These are phyloP conservation scores for Nicotiana obtusifolia DNA, from an alignment of 257 asterid genomes.

Conservation along the genomic window DNA sequence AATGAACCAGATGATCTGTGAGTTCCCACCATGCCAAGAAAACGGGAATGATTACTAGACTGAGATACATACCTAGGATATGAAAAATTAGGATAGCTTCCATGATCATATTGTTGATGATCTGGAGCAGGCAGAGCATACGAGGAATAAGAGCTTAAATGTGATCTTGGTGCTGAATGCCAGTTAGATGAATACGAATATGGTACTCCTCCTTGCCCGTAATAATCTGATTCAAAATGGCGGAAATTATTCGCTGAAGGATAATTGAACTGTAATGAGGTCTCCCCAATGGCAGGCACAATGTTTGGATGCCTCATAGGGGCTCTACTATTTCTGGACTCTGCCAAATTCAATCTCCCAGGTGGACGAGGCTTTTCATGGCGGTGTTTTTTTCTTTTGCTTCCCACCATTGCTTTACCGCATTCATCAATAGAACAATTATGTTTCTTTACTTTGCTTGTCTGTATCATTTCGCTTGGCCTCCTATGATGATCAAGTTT, in stretches of 20 bases:
- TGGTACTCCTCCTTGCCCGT: constrained; percentile 15
- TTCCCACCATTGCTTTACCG: constrained; percentile 21
- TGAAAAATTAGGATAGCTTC: constrained; percentile 16
- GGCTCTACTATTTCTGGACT: constrained; percentile 14
- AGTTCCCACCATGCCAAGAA: constrained; percentile 17
- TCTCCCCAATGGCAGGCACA: constrained; percentile 19
- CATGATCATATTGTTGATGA: constrained; percentile 10
- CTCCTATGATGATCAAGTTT: constrained; percentile 25
- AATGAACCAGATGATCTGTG: not conserved
- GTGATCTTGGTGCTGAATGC: constrained; percentile 17
- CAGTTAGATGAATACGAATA: constrained; percentile 10
- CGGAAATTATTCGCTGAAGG: constrained; percentile 14
- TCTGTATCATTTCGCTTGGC: constrained; percentile 22
- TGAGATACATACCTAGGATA: constrained; percentile 15
- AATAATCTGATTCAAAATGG: constrained; percentile 12
- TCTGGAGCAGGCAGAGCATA: constrained; percentile 9
- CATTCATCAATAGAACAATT: constrained; percentile 14
- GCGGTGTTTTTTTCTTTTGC: constrained; percentile 14
- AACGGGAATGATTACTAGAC: constrained; percentile 2
- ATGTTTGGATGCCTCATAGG: constrained; percentile 21
- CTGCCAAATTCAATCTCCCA: constrained; percentile 14
- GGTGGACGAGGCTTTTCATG: constrained; percentile 11
- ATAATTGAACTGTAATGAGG: constrained; percentile 11
- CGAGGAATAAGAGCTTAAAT: constrained; percentile 13
- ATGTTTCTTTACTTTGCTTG: constrained; percentile 9